Percentiles rank a stretch among this genome's conserved stretches.
These are phyloP conservation scores for Pichia inconspicua DNA, from an alignment of 1,139 yeast genomes.

Conservation along the genomic window DNA sequence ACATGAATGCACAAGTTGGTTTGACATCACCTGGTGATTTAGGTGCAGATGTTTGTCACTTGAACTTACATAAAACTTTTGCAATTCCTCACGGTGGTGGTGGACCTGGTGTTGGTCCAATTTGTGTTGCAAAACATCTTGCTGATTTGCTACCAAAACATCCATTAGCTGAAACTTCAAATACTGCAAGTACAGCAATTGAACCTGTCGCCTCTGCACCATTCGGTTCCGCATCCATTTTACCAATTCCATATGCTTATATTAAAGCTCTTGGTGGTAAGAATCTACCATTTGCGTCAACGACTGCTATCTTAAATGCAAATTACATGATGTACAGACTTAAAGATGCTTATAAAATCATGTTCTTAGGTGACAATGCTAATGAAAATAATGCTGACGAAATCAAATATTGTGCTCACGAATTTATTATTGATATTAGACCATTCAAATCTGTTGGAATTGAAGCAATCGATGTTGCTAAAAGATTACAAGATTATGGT, in stretches of 20 bases:
- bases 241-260: constrained; percentile 91
- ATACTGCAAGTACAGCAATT: constrained; percentile 41
- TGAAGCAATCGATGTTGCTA: constrained; percentile 95
- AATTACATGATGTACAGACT: constrained; percentile 86
- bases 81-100: constrained; percentile 99
- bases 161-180: constrained; percentile 52
- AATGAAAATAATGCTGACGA: constrained; percentile 25
- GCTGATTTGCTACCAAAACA: constrained; percentile 81
- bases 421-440: constrained; percentile 85
- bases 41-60: constrained; percentile 98
- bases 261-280: constrained; percentile 86
- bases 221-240: constrained; percentile 87
- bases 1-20: constrained; percentile 98
- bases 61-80: constrained; percentile 93
- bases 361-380: constrained; percentile 49
- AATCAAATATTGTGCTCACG: constrained; percentile 88
- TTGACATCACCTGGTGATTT: constrained; percentile 94
- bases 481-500: constrained; percentile 94
- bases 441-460: constrained; percentile 74
- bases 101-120: constrained; percentile 99
- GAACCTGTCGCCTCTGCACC: constrained; percentile 88
- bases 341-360: constrained; percentile 60
- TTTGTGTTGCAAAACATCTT: constrained; percentile 81
- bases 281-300: constrained; percentile 78
- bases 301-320: constrained; percentile 88